Evolutionary conservation across 768 basidiomycete species (phyloP).

Genomic region (Rhizopogon roseolus): DNA sequence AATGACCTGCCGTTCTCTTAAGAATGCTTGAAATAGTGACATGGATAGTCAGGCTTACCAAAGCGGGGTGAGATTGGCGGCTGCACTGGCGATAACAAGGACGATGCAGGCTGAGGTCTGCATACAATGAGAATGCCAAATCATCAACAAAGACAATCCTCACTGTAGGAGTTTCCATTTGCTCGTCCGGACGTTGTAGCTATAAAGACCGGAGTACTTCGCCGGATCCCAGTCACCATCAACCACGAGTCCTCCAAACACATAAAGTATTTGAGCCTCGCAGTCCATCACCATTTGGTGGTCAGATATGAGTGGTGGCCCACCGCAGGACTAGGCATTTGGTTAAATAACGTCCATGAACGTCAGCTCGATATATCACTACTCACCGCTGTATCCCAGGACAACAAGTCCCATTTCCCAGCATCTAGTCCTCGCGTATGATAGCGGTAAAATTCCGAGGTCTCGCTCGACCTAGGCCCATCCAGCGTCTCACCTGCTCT

Average conservation of each 20-base stretch:
- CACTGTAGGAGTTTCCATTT: slow-evolving; percentile 71
- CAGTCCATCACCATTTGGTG: slow-evolving; percentile 80
- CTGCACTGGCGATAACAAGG: slow-evolving; percentile 22
- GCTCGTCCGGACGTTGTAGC: slow-evolving; percentile 59
- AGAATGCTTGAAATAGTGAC: neutral
- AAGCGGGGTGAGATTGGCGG: slow-evolving; percentile 54
- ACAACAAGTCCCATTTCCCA: slow-evolving; percentile 71
- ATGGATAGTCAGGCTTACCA: slow-evolving; percentile 32
- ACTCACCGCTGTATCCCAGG: slow-evolving; percentile 62
- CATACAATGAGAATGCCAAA: neutral
- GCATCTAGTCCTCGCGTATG: slow-evolving; percentile 55
- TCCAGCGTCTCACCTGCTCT: slow-evolving; percentile 16
- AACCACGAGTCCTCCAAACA: slow-evolving; percentile 71
- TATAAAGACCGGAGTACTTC: slow-evolving; percentile 70
- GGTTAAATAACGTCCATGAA: neutral
- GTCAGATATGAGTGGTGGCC: slow-evolving; percentile 72
- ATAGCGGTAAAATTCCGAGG: slow-evolving; percentile 76
- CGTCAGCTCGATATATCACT: slow-evolving; percentile 13
- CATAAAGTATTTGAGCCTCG: slow-evolving; percentile 65
- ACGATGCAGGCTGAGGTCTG: slow-evolving; percentile 17
- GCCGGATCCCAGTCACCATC: slow-evolving; percentile 56
- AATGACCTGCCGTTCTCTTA: slow-evolving; percentile 48
- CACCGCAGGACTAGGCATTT: slow-evolving; percentile 48
- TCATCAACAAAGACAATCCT: slow-evolving; percentile 19
- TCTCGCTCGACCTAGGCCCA: slow-evolving; percentile 14